Conservation (phyloP, 371 early-diverging fungal genomes). For the Circinella minor region DNA sequence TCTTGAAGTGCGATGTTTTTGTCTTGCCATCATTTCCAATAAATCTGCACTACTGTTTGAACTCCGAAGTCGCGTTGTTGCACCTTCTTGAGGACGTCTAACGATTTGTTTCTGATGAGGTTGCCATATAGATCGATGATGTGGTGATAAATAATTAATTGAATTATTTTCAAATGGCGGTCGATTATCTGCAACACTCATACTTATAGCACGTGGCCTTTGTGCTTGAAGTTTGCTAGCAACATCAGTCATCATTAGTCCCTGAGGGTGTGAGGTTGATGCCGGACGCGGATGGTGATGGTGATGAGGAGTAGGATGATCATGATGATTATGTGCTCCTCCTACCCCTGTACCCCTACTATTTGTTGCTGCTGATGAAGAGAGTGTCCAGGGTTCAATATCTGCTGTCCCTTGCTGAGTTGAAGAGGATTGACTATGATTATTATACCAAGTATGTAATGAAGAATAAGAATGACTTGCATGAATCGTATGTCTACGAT, state of each 20-base stretch:
- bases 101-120: slow-evolving; percentile 7
- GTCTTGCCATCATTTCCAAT: slow-evolving; percentile 42
- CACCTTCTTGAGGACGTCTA: slow-evolving; percentile 7
- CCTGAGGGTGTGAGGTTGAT: background rate
- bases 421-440: slow-evolving; percentile 6
- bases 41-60: slow-evolving; percentile 49
- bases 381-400: background rate
- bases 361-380: slow-evolving; percentile 9
- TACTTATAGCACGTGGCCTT: slow-evolving; percentile 32
- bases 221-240: slow-evolving; percentile 20
- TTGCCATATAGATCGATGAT: slow-evolving; percentile 43
- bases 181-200: slow-evolving; percentile 25
- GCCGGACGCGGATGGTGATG: slow-evolving; percentile 5
- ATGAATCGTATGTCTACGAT: slow-evolving; percentile 19
- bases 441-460: slow-evolving; percentile 19
- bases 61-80: slow-evolving; percentile 27
- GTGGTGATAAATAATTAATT: slow-evolving; percentile 34
- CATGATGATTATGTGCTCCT: too few species aligned
- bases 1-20: slow-evolving; percentile 20
- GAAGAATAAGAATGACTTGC: slow-evolving; percentile 38
- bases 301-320: background rate
- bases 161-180: slow-evolving; percentile 5
- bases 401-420: background rate
- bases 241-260: slow-evolving; percentile 27
- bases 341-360: too few species aligned